Percentiles rank a stretch among this genome's conserved stretches.
Evolutionary conservation across 148 eudicot genomes (phyloP).

Genomic region (Silene uniflora): DNA sequence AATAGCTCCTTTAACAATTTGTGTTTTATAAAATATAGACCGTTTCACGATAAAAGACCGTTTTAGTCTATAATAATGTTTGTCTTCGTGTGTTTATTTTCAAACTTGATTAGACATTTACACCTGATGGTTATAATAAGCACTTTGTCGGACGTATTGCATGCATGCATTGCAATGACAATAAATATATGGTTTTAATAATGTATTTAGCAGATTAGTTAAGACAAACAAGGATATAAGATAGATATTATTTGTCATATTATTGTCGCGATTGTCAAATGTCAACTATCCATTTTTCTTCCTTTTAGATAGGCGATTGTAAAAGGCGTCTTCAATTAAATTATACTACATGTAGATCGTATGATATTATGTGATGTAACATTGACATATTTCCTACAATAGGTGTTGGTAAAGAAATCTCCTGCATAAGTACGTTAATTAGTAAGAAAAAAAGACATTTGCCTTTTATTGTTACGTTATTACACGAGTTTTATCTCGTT

Average conservation of each 20-base stretch:
- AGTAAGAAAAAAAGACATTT: too few relatives aligned
- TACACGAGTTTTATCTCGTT: too few relatives aligned
- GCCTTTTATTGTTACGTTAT: too few relatives aligned
- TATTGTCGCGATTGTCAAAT: not conserved
- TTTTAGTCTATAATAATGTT: too few relatives aligned
- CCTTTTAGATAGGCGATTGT: not conserved
- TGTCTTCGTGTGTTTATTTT: too few relatives aligned
- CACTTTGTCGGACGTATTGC: not conserved
- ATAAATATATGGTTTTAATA: not conserved
- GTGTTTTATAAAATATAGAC: too few relatives aligned
- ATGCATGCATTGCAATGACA: slow-evolving; percentile 1
- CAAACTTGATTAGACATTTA: not conserved
- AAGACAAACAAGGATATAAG: not conserved
- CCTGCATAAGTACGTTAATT: too few relatives aligned
- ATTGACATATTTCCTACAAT: slow-evolving; percentile 3
- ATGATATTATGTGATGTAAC: not conserved
- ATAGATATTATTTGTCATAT: not conserved
- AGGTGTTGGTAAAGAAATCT: not conserved
- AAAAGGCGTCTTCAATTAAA: not conserved
- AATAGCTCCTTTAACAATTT: too few relatives aligned
- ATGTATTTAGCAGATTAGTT: not conserved
- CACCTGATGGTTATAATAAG: not conserved
- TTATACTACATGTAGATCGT: not conserved
- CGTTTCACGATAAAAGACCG: too few relatives aligned
- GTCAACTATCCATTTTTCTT: not conserved